These are phyloP conservation scores for Aspergillus sp. DNA, from an alignment of 2,329 filamentous ascomycete species.

Conservation along the genomic window DNA sequence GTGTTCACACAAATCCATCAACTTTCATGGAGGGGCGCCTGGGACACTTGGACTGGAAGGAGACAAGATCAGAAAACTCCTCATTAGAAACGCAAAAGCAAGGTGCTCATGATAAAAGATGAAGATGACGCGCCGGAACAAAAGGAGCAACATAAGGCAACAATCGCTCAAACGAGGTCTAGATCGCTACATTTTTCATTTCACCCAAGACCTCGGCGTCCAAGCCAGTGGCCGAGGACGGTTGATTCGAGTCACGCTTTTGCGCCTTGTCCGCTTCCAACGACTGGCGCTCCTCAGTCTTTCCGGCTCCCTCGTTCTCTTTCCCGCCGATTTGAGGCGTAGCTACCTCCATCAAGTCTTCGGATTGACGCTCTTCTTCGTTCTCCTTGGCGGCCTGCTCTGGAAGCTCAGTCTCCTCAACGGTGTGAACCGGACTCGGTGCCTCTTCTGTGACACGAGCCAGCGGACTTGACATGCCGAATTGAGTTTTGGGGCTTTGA, in stretches of 20 bases:
- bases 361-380: slow-evolving; percentile 32
- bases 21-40: slow-evolving; percentile 26
- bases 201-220: slow-evolving; percentile 46
- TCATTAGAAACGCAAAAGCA: slow-evolving; percentile 10
- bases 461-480: slow-evolving; percentile 48
- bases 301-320: slow-evolving; percentile 32
- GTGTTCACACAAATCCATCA: slow-evolving; percentile 28
- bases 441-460: slow-evolving; percentile 51
- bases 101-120: slow-evolving; percentile 15
- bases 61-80: slow-evolving; percentile 10
- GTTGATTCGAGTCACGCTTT: slow-evolving; percentile 31
- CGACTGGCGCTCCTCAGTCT: slow-evolving; percentile 25
- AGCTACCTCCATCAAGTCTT: slow-evolving; percentile 45
- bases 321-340: slow-evolving; percentile 40
- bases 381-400: slow-evolving; percentile 34
- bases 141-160: slow-evolving; percentile 10
- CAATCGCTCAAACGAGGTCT: slow-evolving; percentile 21
- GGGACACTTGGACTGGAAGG: slow-evolving; percentile 19
- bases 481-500: slow-evolving; percentile 47
- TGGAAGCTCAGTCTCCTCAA: slow-evolving; percentile 36
- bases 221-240: slow-evolving; percentile 29
- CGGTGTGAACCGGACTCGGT: slow-evolving; percentile 37
- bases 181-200: slow-evolving; percentile 52
- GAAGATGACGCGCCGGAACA: slow-evolving; percentile 12
- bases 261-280: slow-evolving; percentile 34